Percentiles rank a stretch among this genome's conserved stretches.
Conservation (phyloP, 352 stramenopile genomes). For the Detonula confervacea region DNA sequence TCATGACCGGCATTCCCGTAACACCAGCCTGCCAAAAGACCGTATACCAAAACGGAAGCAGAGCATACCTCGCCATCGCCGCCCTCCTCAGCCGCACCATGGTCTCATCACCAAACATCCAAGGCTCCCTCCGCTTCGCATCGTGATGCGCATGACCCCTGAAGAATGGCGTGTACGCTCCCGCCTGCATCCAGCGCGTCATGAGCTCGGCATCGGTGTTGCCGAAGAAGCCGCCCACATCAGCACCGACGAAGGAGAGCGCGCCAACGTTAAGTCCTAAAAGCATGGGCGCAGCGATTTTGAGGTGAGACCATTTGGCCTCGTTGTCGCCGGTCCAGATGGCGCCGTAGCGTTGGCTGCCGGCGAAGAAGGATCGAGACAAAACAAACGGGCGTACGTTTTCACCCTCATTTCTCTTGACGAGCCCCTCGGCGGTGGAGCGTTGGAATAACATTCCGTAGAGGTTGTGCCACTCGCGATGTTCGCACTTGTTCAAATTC, state of each 20-base stretch:
- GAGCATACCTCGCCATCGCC: conserved; percentile 94
- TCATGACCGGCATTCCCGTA: conserved; percentile 87
- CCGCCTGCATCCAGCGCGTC: conserved; percentile 95
- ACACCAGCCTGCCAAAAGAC: conserved; percentile 82
- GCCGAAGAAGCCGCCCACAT: conserved; percentile 99
- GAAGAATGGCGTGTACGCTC: conserved; percentile 98
- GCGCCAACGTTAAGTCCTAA: conserved; percentile 94
- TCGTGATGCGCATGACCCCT: conserved; percentile 98
- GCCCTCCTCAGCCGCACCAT: conserved; percentile 89
- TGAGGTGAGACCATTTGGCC: conserved; percentile 95
- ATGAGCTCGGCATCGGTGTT: conserved; percentile 95
- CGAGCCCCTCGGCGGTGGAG: conserved; percentile 93
- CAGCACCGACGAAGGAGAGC: conserved; percentile 96
- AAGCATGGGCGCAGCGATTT: conserved; percentile 96
- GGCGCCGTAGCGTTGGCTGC: conserved; percentile 95
- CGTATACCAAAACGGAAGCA: conserved; percentile 95
- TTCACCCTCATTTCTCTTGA: conserved; percentile 72
- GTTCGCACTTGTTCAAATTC: conserved; percentile 93
- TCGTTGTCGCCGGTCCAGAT: conserved; percentile 99
- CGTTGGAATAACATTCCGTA: conserved; percentile 98
- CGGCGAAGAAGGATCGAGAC: conserved; percentile 96
- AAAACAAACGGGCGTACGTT: conserved; percentile 96
- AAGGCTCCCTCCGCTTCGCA: conserved; percentile 96
- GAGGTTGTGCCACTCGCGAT: conserved; percentile 99
- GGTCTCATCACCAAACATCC: conserved; percentile 95